Conservation (phyloP, 2,329 filamentous ascomycete species). For the Penicillium janthinellum region DNA sequence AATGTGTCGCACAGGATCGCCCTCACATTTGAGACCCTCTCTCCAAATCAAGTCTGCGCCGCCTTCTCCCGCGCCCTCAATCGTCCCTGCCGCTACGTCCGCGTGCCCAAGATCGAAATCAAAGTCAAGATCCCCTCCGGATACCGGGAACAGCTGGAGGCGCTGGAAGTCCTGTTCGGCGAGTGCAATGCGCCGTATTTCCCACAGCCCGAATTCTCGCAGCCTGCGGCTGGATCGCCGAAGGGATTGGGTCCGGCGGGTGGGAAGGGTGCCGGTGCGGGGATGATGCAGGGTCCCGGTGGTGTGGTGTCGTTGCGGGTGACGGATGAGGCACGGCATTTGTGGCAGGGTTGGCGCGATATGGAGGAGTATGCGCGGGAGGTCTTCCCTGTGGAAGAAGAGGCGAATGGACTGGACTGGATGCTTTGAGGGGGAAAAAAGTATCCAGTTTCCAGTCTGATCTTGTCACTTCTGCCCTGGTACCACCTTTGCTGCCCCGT, state of each 20-base stretch:
- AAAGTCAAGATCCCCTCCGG: slow-evolving; percentile 83
- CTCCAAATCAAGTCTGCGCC: slow-evolving; percentile 77
- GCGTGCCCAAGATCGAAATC: slow-evolving; percentile 73
- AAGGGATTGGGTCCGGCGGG: slow-evolving; percentile 41
- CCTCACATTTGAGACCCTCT: slow-evolving; percentile 86
- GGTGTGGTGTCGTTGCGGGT: slow-evolving; percentile 64
- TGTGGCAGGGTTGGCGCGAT: slow-evolving; percentile 90
- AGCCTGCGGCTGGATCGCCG: slow-evolving; percentile 41
- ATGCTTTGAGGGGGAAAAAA: slow-evolving; percentile 57
- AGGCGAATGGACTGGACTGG: slow-evolving; percentile 91
- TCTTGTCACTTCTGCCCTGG: not conserved
- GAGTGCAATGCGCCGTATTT: slow-evolving; percentile 64
- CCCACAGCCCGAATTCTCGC: slow-evolving; percentile 58
- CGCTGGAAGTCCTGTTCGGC: slow-evolving; percentile 62
- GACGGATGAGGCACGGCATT: slow-evolving; percentile 71
- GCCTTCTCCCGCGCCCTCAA: slow-evolving; percentile 78
- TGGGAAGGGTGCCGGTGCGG: slow-evolving; percentile 43
- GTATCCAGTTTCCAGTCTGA: not conserved
- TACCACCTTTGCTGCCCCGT: slow-evolving; percentile 9
- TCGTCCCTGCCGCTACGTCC: slow-evolving; percentile 75
- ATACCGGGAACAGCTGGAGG: slow-evolving; percentile 83
- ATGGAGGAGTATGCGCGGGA: slow-evolving; percentile 94
- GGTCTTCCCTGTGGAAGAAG: slow-evolving; percentile 91
- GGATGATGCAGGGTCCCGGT: slow-evolving; percentile 57
- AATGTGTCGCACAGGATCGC: slow-evolving; percentile 64